Conservation (phyloP, 768 basidiomycete genomes). For the Trametes cingulata region DNA sequence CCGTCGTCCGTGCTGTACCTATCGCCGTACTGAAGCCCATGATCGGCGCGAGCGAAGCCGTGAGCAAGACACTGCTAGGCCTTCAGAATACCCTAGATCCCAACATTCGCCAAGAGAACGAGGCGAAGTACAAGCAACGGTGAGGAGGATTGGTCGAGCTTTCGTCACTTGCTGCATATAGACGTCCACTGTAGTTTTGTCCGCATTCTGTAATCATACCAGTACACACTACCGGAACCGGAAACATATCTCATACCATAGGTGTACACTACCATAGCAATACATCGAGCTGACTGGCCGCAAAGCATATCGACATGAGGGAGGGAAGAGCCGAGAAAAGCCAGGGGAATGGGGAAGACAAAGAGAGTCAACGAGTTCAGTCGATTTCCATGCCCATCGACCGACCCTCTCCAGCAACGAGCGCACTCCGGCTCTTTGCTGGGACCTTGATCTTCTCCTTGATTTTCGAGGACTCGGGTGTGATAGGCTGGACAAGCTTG, state of each 20-base stretch:
- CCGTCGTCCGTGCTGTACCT: constrained; percentile 95
- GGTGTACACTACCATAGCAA: constrained; percentile 24
- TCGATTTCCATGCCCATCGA: constrained; percentile 93
- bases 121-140: constrained; percentile 92
- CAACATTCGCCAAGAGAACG: constrained; percentile 74
- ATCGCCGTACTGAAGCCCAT: constrained; percentile 97
- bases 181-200: constrained; percentile 17
- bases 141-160: constrained; percentile 31
- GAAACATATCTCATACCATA: constrained; percentile 23
- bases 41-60: constrained; percentile 97
- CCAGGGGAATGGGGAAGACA: neutral
- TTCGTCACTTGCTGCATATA: neutral
- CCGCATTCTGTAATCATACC: constrained; percentile 23
- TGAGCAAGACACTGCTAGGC: constrained; percentile 93
- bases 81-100: constrained; percentile 94
- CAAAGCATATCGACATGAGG: constrained; percentile 17
- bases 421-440: constrained; percentile 64
- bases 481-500: constrained; percentile 67
- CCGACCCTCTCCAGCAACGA: constrained; percentile 80
- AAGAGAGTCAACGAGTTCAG: constrained; percentile 35
- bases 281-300: constrained; percentile 18
- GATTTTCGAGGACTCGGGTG: constrained; percentile 47
- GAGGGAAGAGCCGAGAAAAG: neutral
- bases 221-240: constrained; percentile 13
- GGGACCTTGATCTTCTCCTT: constrained; percentile 80